These are phyloP conservation scores for Eucalyptus caleyi DNA, from an alignment of 345 rosid species.

Conservation along the genomic window DNA sequence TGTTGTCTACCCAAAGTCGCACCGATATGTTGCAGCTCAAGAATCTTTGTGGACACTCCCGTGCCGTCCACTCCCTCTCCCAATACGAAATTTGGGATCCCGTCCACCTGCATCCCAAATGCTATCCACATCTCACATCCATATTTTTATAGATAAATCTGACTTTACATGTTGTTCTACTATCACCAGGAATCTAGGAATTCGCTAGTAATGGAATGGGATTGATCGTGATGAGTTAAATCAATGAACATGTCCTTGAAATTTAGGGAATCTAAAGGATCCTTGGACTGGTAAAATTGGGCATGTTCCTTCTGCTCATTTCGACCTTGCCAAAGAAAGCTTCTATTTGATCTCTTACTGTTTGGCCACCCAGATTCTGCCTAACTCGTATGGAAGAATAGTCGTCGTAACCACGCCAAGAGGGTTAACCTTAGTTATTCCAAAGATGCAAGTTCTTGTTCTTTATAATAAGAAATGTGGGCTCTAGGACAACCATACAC, in stretches of 20 bases:
- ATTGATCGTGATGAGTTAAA: background rate
- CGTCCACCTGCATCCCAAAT: slow-evolving; percentile 29
- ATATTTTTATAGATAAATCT: background rate
- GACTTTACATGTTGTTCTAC: background rate
- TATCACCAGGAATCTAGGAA: background rate
- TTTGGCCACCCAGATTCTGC: background rate
- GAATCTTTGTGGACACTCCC: slow-evolving; percentile 67
- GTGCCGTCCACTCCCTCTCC: slow-evolving; percentile 72
- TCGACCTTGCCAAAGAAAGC: background rate
- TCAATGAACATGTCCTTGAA: background rate
- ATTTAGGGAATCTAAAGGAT: background rate
- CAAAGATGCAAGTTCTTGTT: background rate
- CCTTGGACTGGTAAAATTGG: background rate
- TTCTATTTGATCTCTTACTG: background rate
- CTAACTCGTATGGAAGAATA: background rate
- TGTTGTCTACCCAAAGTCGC: slow-evolving; percentile 47
- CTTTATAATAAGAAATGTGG: background rate
- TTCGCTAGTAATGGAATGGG: background rate
- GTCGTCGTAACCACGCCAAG: background rate
- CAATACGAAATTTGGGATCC: slow-evolving; percentile 35
- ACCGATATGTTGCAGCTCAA: slow-evolving; percentile 61
- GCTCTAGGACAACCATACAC: background rate
- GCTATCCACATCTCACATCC: background rate
- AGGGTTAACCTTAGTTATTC: background rate
- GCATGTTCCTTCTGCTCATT: background rate